Evolutionary conservation across 192 early-diverging fungal species (phyloP), one percentile per base, ranked within the genome.

Genomic region (Coemansia sp.): DNA sequence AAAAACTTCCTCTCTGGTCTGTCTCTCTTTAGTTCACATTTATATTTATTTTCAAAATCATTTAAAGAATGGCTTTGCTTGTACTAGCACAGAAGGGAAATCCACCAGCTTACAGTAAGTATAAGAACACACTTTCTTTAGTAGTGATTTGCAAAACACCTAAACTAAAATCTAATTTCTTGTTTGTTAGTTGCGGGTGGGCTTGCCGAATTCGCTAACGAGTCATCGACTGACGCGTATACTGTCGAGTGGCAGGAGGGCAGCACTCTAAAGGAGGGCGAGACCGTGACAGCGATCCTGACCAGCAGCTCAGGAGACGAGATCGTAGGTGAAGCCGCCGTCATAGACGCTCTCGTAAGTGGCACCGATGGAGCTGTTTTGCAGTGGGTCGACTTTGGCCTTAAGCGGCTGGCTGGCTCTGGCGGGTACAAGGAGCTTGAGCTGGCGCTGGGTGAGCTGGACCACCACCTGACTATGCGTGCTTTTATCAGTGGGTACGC

Each of bases 401-500:
- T 85, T 63, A 87, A 86, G 68, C 87, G 88, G 47, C 78, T 96
- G 49, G 61, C 38, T 9, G 73, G 74, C 55, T 70, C 84, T 22
- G 71, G 74, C 40, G 90, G 93, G 65, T 94, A 91, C 82, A 93
- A 92, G 85, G 82, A 81, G 29, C 81, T 96, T 38, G 90, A 90
- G 59, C 79, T 66, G 22, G 87, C 88, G 44, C 90, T 95, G 49
- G 87, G 82, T 33, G 77, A 88, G 69, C 78, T 97, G 33, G 90
- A 98, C 87, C 88, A 91, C 61, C 90, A 95, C 71, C 85, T 98
- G 72, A 89, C 86, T 47, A 84, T 97, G 78, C 89, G 94, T 34
- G 91, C 92, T 43, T 96, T 88, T 66, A 76, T 95, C 63, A 88
- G 90, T 46, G 95, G 94, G 2, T 94, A 97, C 81, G 68, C 82